Evolutionary conservation across 2,329 filamentous ascomycete species (phyloP), one percentile per base, ranked within the genome.

Genomic region (Dactylonectria macrodidyma): DNA sequence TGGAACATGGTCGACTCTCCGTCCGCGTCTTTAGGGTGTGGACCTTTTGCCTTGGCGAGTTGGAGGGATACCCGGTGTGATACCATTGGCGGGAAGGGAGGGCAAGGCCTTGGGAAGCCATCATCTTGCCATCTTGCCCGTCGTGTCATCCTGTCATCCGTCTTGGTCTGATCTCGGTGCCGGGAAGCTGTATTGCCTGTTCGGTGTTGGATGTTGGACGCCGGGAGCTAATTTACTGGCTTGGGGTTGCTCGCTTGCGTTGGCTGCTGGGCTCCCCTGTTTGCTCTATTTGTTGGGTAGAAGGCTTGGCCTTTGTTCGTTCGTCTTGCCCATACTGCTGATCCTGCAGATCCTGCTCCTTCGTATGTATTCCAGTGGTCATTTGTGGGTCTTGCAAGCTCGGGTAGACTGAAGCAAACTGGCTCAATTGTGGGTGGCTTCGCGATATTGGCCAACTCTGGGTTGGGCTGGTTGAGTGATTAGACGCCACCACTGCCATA

Each of bases 301-400:
- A 41, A 54, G 48, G 48, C 55, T 38, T 59, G 36, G 47, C 36
- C 36, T 54, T 38, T 64, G 62, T 33, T 64, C 52, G 56, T 44
- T n/a, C 22, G 34, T 52, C 19, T 48, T 44, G 54, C 26, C 38
- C 38, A 44, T 57, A 51, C n/a, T 57, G 52, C 33, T 5, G 60
- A 57, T 50, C 33, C 30, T 36, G 50, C 58, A 11, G 26, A 62
- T 51, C 26, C n/a, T 19, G 26, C 19, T 54, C 19, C 19, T 19
- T 19, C 19, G 19, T 19, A 19, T 19, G 19, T 19, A 54, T 47
- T 61, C 26, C 26, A 30, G 41, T n/a, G 14, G 16, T 41, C 38
- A 44, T 44, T n/a, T 62, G 46, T 48, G 30, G 26, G 19, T 12
- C 10, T 14, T 3, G 51, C 33, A 11, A 10, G n/a, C 52, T 62